phyloP scores from a whole-genome alignment of 805 yeast genomes.

The Metschnikowia picachoensis region DNA sequence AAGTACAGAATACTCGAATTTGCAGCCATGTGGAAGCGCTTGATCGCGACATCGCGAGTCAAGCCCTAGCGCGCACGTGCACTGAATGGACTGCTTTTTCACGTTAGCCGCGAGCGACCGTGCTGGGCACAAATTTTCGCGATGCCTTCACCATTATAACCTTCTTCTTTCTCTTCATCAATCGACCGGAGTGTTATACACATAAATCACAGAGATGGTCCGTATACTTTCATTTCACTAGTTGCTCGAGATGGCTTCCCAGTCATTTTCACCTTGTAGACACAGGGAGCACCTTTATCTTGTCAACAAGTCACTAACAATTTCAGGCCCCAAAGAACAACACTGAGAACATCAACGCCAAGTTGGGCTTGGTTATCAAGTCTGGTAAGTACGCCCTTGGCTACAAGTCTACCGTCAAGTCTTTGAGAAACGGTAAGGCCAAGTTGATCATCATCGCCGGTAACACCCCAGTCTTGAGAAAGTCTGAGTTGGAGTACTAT shows the following conservation, averaged over 20 bases:
- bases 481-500: conserved; percentile 99
- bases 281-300: neutral
- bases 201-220: conserved; percentile 85
- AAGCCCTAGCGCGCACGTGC: conserved; percentile 15
- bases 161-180: conserved; percentile 8
- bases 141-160: neutral
- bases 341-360: conserved; percentile 95
- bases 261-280: neutral
- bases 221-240: conserved; percentile 43
- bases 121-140: conserved; percentile 15
- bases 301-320: conserved; percentile 37
- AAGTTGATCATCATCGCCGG: conserved; percentile 97
- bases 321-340: conserved; percentile 90
- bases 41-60: conserved; percentile 4
- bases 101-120: conserved; percentile 1
- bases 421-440: conserved; percentile 98
- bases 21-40: conserved; percentile 1
- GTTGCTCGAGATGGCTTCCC: neutral
- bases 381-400: conserved; percentile 99
- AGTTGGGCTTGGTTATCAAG: conserved; percentile 96
- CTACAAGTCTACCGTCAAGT: conserved; percentile 97
- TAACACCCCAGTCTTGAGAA: conserved; percentile 99
- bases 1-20: neutral
- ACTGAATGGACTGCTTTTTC: conserved; percentile 9
- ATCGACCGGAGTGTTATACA: conserved; percentile 90